These are phyloP conservation scores for Cicer arietinum DNA, from an alignment of 306 rosid species.

Conservation along the genomic window DNA sequence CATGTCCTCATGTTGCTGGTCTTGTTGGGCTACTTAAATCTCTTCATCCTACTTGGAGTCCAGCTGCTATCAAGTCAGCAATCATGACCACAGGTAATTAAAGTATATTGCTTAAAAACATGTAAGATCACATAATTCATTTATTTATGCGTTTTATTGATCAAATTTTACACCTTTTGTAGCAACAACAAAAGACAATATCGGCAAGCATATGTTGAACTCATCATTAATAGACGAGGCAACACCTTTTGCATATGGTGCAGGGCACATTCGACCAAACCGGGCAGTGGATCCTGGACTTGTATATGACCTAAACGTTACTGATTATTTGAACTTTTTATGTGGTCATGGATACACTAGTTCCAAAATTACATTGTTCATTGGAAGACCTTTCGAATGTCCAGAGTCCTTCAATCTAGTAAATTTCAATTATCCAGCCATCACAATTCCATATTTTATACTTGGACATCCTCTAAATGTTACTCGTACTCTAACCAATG, in stretches of 20 bases:
- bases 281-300: constrained; percentile 66
- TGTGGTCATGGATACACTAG: constrained; percentile 59
- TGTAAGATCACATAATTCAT: neutral
- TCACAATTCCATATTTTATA: constrained; percentile 38
- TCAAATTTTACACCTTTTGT: neutral
- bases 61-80: constrained; percentile 70
- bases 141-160: neutral
- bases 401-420: constrained; percentile 42
- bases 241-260: constrained; percentile 64
- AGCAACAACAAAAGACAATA: constrained; percentile 52
- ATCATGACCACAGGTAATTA: constrained; percentile 68
- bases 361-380: constrained; percentile 33
- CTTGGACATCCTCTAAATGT: constrained; percentile 2
- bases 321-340: constrained; percentile 66
- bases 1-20: constrained; percentile 75
- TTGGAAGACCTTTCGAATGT: constrained; percentile 40
- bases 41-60: constrained; percentile 65
- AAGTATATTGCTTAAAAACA: neutral
- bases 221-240: constrained; percentile 20
- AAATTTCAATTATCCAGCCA: constrained; percentile 73
- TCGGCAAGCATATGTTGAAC: constrained; percentile 11
- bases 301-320: constrained; percentile 50
- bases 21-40: constrained; percentile 58
- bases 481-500: constrained; percentile 64
- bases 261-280: constrained; percentile 65